Evolutionary conservation across 2,329 filamentous ascomycete genomes (phyloP), one percentile per base, ranked within the genome.

Genomic region (Tympanopsis confertula): DNA sequence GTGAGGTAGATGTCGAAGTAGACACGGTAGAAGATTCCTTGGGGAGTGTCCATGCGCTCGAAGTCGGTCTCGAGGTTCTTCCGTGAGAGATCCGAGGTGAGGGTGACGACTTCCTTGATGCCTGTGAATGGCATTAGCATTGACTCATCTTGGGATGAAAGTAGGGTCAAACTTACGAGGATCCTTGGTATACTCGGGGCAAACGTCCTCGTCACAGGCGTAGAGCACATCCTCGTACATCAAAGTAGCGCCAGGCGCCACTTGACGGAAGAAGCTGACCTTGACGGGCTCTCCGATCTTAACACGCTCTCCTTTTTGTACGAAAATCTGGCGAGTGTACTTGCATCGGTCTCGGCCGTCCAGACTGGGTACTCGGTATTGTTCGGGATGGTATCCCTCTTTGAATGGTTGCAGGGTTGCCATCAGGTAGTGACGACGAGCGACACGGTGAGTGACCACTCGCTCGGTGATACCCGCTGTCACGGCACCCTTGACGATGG

Each of bases 21-120:
- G 44, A 82, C 78, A 45, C 86, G 80, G 68, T 94, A 94, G 61
- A 94, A 94, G 3, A 86, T 93, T 44, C 91, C 91, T 59, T 98
- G 89, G 4, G 91, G 88, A 1, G 91, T 96, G 58, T 96, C 91
- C 91, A 96, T 96, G 55, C 91, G 80, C 65, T 98, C 91, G 53
- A 98, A 98, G 59, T 98, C 91, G 64, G 95, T 96, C 61, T 98
- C 91, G 12, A 98, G 79, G 57, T 96, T 96, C 72, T 96, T 98
- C 50, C 89, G 82, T 36, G 88, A 95, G 40, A 98, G 71, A 57
- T 98, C 91, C 2, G 89, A 96, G 2, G 91, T 96, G 37, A 98
- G 78, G 2, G 91, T 98, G 46, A 96, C 91, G 40, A 96, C 87
- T 63, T 96, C 91, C 74, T 96, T 96, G 74, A 96, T 96, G 49